Percentiles rank a stretch among this genome's conserved stretches.
Evolutionary conservation across 306 rosid genomes (phyloP).

Genomic region (Acacia melanoxylon): DNA sequence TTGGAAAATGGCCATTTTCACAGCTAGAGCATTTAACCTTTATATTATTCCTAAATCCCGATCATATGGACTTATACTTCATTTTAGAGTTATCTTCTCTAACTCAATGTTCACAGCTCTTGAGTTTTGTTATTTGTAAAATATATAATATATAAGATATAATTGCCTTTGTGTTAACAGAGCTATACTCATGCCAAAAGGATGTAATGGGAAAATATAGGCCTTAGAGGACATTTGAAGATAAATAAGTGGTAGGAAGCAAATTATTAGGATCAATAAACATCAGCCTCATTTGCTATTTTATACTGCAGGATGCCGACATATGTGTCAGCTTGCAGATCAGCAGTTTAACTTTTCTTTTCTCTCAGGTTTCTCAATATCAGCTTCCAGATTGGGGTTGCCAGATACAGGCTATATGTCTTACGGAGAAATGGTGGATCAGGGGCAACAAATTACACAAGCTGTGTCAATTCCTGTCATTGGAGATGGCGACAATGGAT

Average conservation of each 20-base stretch:
- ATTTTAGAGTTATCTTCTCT: not conserved
- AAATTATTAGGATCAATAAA: not conserved
- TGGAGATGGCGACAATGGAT: conserved; percentile 90
- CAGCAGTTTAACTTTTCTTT: not conserved
- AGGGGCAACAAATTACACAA: conserved; percentile 67
- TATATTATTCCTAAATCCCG: not conserved
- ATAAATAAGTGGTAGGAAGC: conserved; percentile 4
- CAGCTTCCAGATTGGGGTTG: conserved; percentile 76
- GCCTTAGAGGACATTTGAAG: not conserved
- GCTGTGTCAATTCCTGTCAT: conserved; percentile 82
- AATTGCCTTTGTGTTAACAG: not conserved
- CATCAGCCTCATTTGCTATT: not conserved
- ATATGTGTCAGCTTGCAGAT: not conserved
- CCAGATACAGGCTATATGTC: conserved; percentile 86
- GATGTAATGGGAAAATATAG: not conserved
- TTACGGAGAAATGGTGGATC: conserved; percentile 85
- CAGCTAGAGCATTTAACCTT: not conserved
- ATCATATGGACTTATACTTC: not conserved
- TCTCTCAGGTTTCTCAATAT: conserved; percentile 69
- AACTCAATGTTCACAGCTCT: not conserved
- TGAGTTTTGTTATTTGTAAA: not conserved
- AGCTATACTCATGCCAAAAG: not conserved
- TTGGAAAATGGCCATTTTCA: not conserved
- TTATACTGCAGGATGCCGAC: not conserved
- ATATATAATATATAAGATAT: not conserved